Evolutionary conservation across 371 early-diverging fungal species (phyloP).

Genomic region (Mortierella sp.): DNA sequence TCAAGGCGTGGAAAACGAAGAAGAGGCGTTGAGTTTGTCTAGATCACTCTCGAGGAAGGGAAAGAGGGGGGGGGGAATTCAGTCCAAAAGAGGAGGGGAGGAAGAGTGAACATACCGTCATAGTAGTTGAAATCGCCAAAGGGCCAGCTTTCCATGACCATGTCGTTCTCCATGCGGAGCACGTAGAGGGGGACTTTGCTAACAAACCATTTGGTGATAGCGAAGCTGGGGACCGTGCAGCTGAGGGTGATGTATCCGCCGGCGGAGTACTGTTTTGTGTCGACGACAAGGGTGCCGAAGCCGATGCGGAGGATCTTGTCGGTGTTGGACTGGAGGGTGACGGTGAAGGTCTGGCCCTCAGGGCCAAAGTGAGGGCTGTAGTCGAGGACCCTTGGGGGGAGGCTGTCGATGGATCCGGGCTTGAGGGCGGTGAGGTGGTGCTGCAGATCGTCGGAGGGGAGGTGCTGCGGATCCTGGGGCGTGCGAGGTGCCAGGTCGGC

Average conservation of each 20-base stretch:
- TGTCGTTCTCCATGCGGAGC: conserved; percentile 53
- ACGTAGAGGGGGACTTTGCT: conserved; percentile 55
- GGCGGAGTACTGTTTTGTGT: conserved; percentile 49
- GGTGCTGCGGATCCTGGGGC: not conserved
- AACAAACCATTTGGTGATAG: conserved; percentile 53
- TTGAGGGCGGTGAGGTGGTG: conserved; percentile 20
- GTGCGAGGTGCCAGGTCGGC: conserved; percentile 1
- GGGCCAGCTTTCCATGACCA: conserved; percentile 55
- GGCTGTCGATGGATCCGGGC: conserved; percentile 5
- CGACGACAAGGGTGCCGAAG: conserved; percentile 50
- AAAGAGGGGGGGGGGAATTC: not conserved
- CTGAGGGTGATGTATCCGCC: conserved; percentile 48
- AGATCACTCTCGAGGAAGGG: conserved; percentile 1
- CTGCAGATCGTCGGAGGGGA: conserved; percentile 9
- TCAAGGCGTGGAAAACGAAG: not conserved
- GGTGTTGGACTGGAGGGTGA: conserved; percentile 34
- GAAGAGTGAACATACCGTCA: conserved; percentile 25
- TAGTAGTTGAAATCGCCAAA: conserved; percentile 55
- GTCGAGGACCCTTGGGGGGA: conserved; percentile 40
- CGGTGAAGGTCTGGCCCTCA: conserved; percentile 52
- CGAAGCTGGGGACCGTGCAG: conserved; percentile 52
- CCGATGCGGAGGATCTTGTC: conserved; percentile 47
- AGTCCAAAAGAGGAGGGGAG: too few species aligned
- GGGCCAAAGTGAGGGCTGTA: conserved; percentile 51
- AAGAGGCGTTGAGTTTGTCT: too few species aligned